Conservation (phyloP, 2,329 filamentous ascomycete genomes). For the Phyllosticta citriasiana region DNA sequence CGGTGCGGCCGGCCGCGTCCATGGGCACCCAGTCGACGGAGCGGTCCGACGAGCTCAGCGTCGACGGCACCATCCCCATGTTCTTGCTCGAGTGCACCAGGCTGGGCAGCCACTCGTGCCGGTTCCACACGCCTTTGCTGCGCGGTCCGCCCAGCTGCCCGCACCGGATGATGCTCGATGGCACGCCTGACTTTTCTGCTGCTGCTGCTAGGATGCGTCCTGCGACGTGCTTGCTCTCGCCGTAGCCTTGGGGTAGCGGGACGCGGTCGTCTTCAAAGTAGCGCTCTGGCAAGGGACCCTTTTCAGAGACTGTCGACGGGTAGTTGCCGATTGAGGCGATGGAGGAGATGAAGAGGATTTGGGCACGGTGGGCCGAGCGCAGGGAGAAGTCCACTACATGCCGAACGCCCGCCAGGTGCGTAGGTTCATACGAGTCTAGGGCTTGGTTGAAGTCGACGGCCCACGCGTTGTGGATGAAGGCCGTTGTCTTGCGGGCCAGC, state of each 20-base stretch:
- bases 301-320: not conserved
- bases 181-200: constrained; percentile 17
- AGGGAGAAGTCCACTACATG: constrained; percentile 29
- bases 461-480: constrained; percentile 30
- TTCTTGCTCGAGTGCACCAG: constrained; percentile 16
- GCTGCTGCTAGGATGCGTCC: constrained; percentile 23
- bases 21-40: constrained; percentile 20
- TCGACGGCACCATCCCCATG: constrained; percentile 14
- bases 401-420: constrained; percentile 20
- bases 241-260: constrained; percentile 27
- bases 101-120: constrained; percentile 20
- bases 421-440: constrained; percentile 20
- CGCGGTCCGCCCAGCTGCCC: constrained; percentile 24
- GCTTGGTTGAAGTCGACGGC: constrained; percentile 28
- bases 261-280: constrained; percentile 17
- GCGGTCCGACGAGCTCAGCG: constrained; percentile 13
- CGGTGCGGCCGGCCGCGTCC: constrained; percentile 2
- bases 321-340: constrained; percentile 26
- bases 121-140: constrained; percentile 17
- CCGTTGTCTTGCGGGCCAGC: constrained; percentile 12
- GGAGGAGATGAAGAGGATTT: constrained; percentile 30
- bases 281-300: constrained; percentile 21
- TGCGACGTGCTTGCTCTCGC: constrained; percentile 28
- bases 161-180: constrained; percentile 17
- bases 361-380: constrained; percentile 7